phyloP scores from a whole-genome alignment of 1,139 yeast genomes.

The Taiozyma sp. region DNA sequence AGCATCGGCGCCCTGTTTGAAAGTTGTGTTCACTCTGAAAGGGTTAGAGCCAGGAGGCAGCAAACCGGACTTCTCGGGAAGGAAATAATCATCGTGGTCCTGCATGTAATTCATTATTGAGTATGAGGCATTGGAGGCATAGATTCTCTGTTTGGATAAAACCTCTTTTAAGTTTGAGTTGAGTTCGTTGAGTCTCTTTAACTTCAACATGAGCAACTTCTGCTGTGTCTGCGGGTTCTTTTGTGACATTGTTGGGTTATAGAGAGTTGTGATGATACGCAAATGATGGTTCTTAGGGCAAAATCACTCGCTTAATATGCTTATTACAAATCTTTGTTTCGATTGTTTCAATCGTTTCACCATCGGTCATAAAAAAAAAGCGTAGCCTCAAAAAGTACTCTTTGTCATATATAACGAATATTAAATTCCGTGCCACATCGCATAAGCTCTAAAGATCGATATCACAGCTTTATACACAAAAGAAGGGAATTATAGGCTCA shows the following conservation, averaged over 20 bases:
- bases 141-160: slow-evolving; percentile 53
- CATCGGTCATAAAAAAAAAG: too few species aligned
- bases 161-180: slow-evolving; percentile 52
- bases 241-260: neutral
- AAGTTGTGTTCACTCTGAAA: slow-evolving; percentile 30
- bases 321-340: too few species aligned
- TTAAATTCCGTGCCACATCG: too few species aligned
- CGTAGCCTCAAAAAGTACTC: too few species aligned
- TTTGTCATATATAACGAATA: too few species aligned
- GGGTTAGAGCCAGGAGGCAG: slow-evolving; percentile 44
- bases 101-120: slow-evolving; percentile 40
- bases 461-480: too few species aligned
- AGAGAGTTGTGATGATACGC: too few species aligned
- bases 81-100: slow-evolving; percentile 46
- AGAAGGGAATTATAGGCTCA: too few species aligned
- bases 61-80: slow-evolving; percentile 49
- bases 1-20: slow-evolving; percentile 7
- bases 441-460: too few species aligned
- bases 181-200: slow-evolving; percentile 60
- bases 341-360: too few species aligned
- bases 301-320: too few species aligned
- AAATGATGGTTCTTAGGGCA: too few species aligned
- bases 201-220: slow-evolving; percentile 36
- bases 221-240: slow-evolving; percentile 18
- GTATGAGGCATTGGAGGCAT: slow-evolving; percentile 65